Percentiles rank a stretch among this genome's conserved stretches.
Conservation (phyloP, 495 filamentous ascomycete species). For the Podospora didyma region DNA sequence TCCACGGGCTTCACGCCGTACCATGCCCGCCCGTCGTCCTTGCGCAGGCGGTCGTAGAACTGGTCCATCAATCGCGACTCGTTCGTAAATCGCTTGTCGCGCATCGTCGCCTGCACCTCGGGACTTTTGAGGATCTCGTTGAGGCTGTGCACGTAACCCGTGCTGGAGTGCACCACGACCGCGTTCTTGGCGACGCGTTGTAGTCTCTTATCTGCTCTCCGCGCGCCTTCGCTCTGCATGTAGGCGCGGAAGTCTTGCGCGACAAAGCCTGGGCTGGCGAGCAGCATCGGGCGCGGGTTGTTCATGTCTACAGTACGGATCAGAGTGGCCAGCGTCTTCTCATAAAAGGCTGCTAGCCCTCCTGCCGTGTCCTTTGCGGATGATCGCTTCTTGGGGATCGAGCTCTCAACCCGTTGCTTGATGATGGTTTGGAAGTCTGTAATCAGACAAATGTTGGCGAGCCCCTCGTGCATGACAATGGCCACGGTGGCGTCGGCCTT, state of each 20-base stretch:
- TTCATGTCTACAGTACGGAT: slow-evolving; percentile 74
- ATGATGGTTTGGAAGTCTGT: slow-evolving; percentile 87
- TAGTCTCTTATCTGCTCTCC: slow-evolving; percentile 61
- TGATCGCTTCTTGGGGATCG: slow-evolving; percentile 74
- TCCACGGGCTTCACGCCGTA: slow-evolving; percentile 87
- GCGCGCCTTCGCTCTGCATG: slow-evolving; percentile 67
- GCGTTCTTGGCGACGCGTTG: slow-evolving; percentile 55
- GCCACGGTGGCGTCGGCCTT: slow-evolving; percentile 79
- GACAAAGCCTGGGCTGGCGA: slow-evolving; percentile 87
- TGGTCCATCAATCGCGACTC: slow-evolving; percentile 85
- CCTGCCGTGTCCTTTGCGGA: slow-evolving; percentile 63
- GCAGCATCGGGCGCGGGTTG: slow-evolving; percentile 64
- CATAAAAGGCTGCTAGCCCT: slow-evolving; percentile 76
- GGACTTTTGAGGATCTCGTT: slow-evolving; percentile 79
- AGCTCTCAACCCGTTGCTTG: slow-evolving; percentile 79
- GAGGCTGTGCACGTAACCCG: slow-evolving; percentile 79
- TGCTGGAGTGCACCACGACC: slow-evolving; percentile 77
- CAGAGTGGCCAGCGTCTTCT: slow-evolving; percentile 70
- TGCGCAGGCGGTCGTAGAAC: slow-evolving; percentile 73
- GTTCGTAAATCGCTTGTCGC: slow-evolving; percentile 79
- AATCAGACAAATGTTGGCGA: slow-evolving; percentile 91
- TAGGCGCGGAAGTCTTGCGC: slow-evolving; percentile 76
- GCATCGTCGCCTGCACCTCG: slow-evolving; percentile 69
- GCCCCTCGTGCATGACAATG: slow-evolving; percentile 89
- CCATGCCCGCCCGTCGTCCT: slow-evolving; percentile 86